phyloP scores from a whole-genome alignment of 208 protist species.

The Tritrichomonas musculus region DNA sequence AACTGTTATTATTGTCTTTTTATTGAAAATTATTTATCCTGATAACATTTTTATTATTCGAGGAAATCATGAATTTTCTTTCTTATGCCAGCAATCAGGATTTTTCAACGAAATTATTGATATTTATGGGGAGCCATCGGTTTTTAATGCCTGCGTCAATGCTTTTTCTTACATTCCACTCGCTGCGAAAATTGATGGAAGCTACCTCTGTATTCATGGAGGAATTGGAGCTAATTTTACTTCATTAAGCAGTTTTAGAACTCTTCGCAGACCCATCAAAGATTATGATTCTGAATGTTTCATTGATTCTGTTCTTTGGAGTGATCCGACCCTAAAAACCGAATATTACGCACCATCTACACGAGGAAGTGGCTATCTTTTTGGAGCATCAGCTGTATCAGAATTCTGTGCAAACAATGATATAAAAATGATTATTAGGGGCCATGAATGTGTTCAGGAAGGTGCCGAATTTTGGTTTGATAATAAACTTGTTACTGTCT shows the following conservation, averaged over 20 bases:
- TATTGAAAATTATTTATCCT: neutral
- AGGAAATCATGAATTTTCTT: too few relatives aligned
- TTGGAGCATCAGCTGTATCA: neutral
- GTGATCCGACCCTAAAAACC: neutral
- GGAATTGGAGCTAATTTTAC: neutral
- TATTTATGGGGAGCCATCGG: neutral
- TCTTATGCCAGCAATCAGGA: neutral
- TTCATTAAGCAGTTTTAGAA: neutral
- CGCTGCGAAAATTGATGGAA: neutral
- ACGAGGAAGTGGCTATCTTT: neutral
- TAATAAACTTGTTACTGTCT: neutral
- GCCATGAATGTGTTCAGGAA: neutral
- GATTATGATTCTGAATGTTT: neutral
- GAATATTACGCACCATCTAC: neutral
- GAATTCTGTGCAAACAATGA: neutral
- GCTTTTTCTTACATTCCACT: neutral
- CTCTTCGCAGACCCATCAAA: neutral
- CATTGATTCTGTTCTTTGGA: neutral
- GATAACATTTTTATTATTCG: neutral
- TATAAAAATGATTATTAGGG: neutral
- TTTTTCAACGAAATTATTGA: neutral
- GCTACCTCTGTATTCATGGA: neutral
- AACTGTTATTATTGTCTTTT: slow-evolving; percentile 13
- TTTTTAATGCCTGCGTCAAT: neutral
- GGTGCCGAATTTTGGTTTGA: neutral